Percentiles rank a stretch among this genome's conserved stretches.
phyloP scores from a whole-genome alignment of 352 stramenopile genomes.

The Globisporangium polare region DNA sequence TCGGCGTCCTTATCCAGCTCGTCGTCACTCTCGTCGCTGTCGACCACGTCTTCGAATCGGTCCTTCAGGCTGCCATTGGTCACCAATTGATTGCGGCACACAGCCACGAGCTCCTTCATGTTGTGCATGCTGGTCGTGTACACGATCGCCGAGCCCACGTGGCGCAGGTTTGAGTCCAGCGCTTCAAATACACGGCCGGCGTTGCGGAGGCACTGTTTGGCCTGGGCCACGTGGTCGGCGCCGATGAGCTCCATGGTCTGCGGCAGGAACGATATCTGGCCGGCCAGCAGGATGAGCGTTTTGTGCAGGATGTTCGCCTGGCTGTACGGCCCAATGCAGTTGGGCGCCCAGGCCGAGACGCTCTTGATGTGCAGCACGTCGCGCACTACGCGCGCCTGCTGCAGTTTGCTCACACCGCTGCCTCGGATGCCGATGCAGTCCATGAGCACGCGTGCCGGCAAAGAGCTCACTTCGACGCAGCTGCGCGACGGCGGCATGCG shows the following conservation, averaged over 20 bases:
- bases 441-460: slow-evolving; percentile 78
- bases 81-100: slow-evolving; percentile 23
- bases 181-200: slow-evolving; percentile 64
- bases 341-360: slow-evolving; percentile 95
- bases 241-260: slow-evolving; percentile 91
- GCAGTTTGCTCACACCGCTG: slow-evolving; percentile 57
- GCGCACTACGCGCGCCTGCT: slow-evolving; percentile 48
- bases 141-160: slow-evolving; percentile 61
- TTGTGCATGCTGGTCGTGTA: slow-evolving; percentile 34
- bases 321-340: slow-evolving; percentile 98
- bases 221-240: slow-evolving; percentile 35
- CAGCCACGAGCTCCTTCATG: slow-evolving; percentile 7
- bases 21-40: slow-evolving; percentile 75
- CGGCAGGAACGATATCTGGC: slow-evolving; percentile 96
- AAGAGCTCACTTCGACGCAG: slow-evolving; percentile 81
- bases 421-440: slow-evolving; percentile 88
- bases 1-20: slow-evolving; percentile 62
- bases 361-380: slow-evolving; percentile 96
- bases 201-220: slow-evolving; percentile 59
- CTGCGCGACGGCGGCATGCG: slow-evolving; percentile 78
- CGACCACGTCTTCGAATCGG: slow-evolving; percentile 45
- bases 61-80: slow-evolving; percentile 53
- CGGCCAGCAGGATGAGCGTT: slow-evolving; percentile 92
- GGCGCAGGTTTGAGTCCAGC: slow-evolving; percentile 74
- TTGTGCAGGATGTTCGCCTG: slow-evolving; percentile 94